phyloP scores from a whole-genome alignment of 2,329 filamentous ascomycete species.

The Nannizzia gypsea region DNA sequence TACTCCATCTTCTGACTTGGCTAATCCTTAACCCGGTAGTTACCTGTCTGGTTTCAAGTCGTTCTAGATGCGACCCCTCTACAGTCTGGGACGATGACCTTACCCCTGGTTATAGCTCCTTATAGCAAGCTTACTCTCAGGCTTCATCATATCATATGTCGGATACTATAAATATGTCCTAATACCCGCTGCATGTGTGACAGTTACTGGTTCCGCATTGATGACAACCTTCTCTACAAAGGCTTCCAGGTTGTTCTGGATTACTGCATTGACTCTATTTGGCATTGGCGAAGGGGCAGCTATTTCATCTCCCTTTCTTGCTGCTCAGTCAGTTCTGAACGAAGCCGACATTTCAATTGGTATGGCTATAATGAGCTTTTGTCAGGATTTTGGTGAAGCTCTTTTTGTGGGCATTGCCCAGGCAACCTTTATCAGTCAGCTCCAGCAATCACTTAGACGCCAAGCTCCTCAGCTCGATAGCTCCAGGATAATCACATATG shows the following conservation, averaged over 20 bases:
- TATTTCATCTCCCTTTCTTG: conserved; percentile 6
- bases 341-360: conserved; percentile 12
- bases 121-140: too few species aligned
- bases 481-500: background rate
- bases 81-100: conserved; percentile 22
- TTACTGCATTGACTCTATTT: too few species aligned
- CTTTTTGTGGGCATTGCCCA: conserved; percentile 15
- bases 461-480: too few species aligned
- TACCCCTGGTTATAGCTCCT: conserved; percentile 28
- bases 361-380: conserved; percentile 16
- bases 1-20: too few species aligned
- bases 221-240: too few species aligned
- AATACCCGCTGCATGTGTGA: too few species aligned
- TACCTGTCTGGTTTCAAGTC: conserved; percentile 32
- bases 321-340: conserved; percentile 14
- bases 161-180: too few species aligned
- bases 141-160: too few species aligned
- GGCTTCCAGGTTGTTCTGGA: too few species aligned
- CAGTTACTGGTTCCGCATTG: too few species aligned
- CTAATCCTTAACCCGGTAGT: background rate
- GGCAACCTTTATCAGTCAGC: conserved; percentile 10
- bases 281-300: too few species aligned
- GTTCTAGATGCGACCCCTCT: conserved; percentile 31
- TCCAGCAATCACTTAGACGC: background rate
- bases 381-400: conserved; percentile 15